These are phyloP conservation scores for Rhizophagus clarus DNA, from an alignment of 192 early-diverging fungal genomes.

Conservation along the genomic window DNA sequence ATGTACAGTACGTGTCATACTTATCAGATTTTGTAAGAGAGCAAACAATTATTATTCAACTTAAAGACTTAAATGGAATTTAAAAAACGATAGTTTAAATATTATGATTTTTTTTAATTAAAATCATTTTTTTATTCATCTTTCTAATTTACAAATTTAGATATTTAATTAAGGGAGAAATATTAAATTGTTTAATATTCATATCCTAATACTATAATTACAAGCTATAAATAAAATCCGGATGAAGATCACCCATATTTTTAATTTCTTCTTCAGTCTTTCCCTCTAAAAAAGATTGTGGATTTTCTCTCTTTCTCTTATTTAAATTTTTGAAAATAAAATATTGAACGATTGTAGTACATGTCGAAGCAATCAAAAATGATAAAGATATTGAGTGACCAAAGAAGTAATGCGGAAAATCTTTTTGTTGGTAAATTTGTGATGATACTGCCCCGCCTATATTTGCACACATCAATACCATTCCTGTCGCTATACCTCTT, in stretches of 20 bases:
- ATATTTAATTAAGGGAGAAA: too few relatives aligned
- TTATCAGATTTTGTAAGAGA: too few relatives aligned
- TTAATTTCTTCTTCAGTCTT: not conserved
- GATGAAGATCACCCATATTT: not conserved
- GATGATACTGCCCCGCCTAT: constrained; percentile 74
- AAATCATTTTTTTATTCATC: too few relatives aligned
- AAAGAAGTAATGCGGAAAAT: not conserved
- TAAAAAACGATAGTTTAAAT: too few relatives aligned
- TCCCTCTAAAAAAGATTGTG: not conserved
- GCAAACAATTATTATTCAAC: too few relatives aligned
- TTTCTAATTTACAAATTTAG: too few relatives aligned
- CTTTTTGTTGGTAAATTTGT: constrained; percentile 57
- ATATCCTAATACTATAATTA: too few relatives aligned
- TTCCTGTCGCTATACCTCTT: constrained; percentile 66
- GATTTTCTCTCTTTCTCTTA: not conserved
- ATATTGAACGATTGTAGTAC: not conserved
- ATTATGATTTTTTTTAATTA: too few relatives aligned
- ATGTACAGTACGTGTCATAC: too few relatives aligned
- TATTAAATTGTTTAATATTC: too few relatives aligned
- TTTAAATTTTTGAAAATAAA: not conserved
- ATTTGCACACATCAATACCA: constrained; percentile 70
- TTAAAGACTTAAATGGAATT: too few relatives aligned
- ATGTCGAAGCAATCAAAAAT: not conserved
- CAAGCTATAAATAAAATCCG: too few relatives aligned
- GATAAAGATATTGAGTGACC: not conserved